Evolutionary conservation across 1,284 basidiomycete species (phyloP).

Genomic region (Ceratorhiza oryzae-sativae): DNA sequence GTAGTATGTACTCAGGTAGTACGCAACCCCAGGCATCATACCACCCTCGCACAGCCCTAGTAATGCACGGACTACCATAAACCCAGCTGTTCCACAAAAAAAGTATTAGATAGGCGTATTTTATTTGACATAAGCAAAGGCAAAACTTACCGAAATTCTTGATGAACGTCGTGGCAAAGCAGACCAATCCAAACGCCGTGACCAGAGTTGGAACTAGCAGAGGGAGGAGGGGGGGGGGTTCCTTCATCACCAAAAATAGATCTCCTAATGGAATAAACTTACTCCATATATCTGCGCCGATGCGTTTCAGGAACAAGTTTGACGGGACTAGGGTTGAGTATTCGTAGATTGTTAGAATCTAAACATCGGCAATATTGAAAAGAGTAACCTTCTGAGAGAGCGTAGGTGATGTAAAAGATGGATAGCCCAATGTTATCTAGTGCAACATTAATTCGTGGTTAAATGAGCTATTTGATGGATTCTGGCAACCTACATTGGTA

Average conservation of each 20-base stretch:
- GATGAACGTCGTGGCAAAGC: constrained; percentile 48
- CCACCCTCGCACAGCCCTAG: constrained; percentile 52
- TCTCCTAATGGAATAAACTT: not conserved
- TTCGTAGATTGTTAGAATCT: too few relatives aligned
- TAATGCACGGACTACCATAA: constrained; percentile 50
- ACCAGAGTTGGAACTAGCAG: constrained; percentile 41
- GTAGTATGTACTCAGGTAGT: constrained; percentile 49
- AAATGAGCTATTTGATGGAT: not conserved
- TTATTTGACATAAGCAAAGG: not conserved
- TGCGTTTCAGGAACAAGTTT: constrained; percentile 41
- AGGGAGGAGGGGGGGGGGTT: too few relatives aligned
- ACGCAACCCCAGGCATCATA: constrained; percentile 47
- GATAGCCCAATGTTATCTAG: constrained; percentile 44
- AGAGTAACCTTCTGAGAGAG: constrained; percentile 40
- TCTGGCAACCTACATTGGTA: constrained; percentile 41
- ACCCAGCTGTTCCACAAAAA: constrained; percentile 38
- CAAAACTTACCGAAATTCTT: constrained; percentile 46
- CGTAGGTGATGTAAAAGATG: constrained; percentile 43
- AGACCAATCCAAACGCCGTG: constrained; percentile 41
- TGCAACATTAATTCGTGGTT: not conserved
- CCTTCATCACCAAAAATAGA: not conserved
- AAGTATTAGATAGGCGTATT: too few relatives aligned
- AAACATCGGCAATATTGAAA: too few relatives aligned
- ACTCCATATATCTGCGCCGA: constrained; percentile 43
- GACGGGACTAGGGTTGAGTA: constrained; percentile 40